Conservation (phyloP, 2,329 filamentous ascomycete genomes). For the Aplosporella prunicola region DNA sequence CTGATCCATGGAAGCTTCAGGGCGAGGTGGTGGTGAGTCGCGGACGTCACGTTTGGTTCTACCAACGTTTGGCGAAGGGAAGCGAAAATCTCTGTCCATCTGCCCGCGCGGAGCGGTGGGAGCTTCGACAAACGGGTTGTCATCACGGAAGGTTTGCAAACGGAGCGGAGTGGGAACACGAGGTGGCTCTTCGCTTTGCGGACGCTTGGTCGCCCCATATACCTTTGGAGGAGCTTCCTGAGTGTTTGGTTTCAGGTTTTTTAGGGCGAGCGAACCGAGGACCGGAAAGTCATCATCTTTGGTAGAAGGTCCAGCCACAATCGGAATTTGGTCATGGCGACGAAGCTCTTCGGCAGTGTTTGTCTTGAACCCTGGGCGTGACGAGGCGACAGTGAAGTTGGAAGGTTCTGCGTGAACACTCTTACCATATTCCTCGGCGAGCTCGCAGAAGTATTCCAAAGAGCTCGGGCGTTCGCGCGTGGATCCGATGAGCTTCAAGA, state of each 20-base stretch:
- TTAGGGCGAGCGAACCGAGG: background rate
- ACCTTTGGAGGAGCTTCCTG: too few relatives aligned
- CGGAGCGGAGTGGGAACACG: too few relatives aligned
- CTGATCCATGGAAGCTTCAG: background rate
- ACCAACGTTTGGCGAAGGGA: background rate
- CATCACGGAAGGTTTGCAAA: too few relatives aligned
- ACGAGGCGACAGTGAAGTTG: background rate
- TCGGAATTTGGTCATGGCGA: slow-evolving; percentile 6
- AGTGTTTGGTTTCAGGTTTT: too few relatives aligned
- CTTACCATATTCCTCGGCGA: slow-evolving; percentile 23
- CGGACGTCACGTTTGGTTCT: background rate
- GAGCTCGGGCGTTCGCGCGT: slow-evolving; percentile 24
- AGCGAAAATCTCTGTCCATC: slow-evolving; percentile 7
- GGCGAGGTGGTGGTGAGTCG: background rate
- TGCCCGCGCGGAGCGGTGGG: background rate
- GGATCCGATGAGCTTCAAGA: slow-evolving; percentile 15
- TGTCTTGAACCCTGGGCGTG: background rate
- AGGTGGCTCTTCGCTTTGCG: too few relatives aligned
- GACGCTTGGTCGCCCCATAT: too few relatives aligned
- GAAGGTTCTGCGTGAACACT: background rate
- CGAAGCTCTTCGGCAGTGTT: background rate
- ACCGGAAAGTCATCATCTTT: slow-evolving; percentile 3
- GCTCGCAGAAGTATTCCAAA: slow-evolving; percentile 33
- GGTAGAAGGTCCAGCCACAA: background rate
- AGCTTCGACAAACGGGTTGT: background rate